Base-by-base conservation (phyloP, 176 grass and related monocot species). In the Phoenix dactylifera region DNA sequence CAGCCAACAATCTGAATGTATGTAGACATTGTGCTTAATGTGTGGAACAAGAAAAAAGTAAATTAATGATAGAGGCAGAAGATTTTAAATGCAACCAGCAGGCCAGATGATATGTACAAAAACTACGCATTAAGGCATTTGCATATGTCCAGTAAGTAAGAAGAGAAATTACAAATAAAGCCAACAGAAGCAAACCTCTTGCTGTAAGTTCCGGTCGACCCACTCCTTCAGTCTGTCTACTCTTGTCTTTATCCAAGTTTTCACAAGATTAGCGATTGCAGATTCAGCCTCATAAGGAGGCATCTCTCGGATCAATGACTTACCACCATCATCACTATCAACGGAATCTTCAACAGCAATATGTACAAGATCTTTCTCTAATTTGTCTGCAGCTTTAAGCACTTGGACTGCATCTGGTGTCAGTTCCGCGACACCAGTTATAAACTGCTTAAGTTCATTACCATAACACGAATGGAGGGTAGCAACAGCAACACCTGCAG, bases 321-420 rank as follows among this genome's bases (percentile, higher is more conserved):
- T 97, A 54, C 93, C 93, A 5, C 93, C 93, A 88, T 97, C 93
- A 65, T 97, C 93, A 63, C 93, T 97, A 80, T 97, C 87, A 68
- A 97, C 93, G 1, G 83, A 91, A 84, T 97, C 93, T 80, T 97
- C 93, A 16, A 97, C 93, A 51, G 93, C 93, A 77, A 97, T 88
- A 69, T 82, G 80, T 51, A 97, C 93, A 65, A 97, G 85, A 77
- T 88, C 87, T 63, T 97, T 80, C 80, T 97, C 93, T 60, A 97
- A 79, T 64, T 97, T 97, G 63, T 97, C 92, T 72, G 92, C 84
- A 48, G 87, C 80, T 78, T 84, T 97, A 62, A 97, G 85, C 29
- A 97, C 92, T 80, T 91, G 87, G 72, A 97, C 87, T 22, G 81
- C 72, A 76, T 97, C 92, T 50, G 87, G 81, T 18, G 92, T 97